Conservation (phyloP, 805 yeast genomes). For the Myxozyma neglecta region DNA sequence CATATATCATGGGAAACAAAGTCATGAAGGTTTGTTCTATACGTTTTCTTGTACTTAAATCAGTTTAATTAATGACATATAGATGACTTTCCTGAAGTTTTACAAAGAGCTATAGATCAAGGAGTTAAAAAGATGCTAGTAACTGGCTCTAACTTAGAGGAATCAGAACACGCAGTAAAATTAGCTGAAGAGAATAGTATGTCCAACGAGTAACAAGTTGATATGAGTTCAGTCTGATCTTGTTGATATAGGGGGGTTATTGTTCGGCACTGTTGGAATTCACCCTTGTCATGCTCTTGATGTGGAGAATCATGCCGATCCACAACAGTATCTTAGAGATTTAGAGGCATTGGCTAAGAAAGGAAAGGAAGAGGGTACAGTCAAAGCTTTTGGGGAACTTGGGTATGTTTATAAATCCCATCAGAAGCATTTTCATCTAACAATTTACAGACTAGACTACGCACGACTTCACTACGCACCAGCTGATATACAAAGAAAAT, state of each 20-base stretch:
- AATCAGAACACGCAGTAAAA: conserved; percentile 61
- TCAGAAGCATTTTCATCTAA: background rate
- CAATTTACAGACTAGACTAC: conserved; percentile 61
- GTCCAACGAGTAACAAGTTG: conserved; percentile 1
- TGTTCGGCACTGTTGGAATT: conserved; percentile 82
- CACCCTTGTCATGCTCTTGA: conserved; percentile 88
- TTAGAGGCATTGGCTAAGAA: conserved; percentile 52
- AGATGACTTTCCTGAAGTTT: conserved; percentile 61
- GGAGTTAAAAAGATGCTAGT: conserved; percentile 71
- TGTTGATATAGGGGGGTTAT: conserved; percentile 13
- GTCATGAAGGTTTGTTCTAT: conserved; percentile 50
- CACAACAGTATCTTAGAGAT: conserved; percentile 48
- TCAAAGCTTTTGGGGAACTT: conserved; percentile 89
- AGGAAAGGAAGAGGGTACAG: conserved; percentile 53
- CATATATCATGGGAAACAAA: conserved; percentile 63
- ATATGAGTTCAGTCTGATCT: background rate
- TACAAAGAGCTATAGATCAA: conserved; percentile 62
- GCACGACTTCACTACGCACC: conserved; percentile 81
- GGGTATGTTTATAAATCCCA: conserved; percentile 49
- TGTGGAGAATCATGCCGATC: conserved; percentile 42
- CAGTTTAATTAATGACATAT: background rate
- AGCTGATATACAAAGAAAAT: conserved; percentile 61
- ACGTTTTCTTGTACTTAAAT: background rate
- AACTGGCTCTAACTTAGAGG: conserved; percentile 78
- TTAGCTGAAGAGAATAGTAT: conserved; percentile 47